Base-by-base conservation (phyloP, 2,329 filamentous ascomycete genomes). In the Pseudocercospora fijiensis region DNA sequence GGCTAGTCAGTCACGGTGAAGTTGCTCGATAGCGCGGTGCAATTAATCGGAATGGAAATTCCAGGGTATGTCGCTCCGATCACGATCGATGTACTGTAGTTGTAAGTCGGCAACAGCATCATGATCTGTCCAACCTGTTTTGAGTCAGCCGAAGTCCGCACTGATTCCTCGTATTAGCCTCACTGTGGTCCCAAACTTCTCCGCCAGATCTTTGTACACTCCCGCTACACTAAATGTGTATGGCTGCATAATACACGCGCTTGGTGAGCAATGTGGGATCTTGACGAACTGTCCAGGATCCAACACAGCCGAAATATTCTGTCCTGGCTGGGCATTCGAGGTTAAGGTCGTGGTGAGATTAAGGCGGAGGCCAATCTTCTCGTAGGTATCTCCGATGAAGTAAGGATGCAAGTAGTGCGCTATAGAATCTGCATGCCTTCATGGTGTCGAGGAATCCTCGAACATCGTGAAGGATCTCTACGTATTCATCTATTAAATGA, bases 221-320 rank as follows among this genome's bases (percentile, higher is more conserved):
- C 30, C 55, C 10, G 22, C 24, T 7, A 26, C 33, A 13, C 5
- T 18, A 18, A 49, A 49, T 8, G 20, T 33, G 43, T 59, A 51
- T 28, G 57, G 57, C 22, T 59, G 57, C 16, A 59, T 49, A 13
- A 59, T 47, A 24, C 57, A 59, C 26, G 51, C 33, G 22, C 37
- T 49, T 3, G 57, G 57, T 18, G 51, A 16, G 20, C 41, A 51
- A 5, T 47, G 43, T 16, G 57, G 57, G 16, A 59, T 27, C 20
- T 59, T 59, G 37, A 59, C 43, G n/a, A 51, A 59, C 16, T 59
- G 57, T 28, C 57, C 57, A 9, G 57, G 33, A 20, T 47, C 37
- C 22, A 22, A 9, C 5, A 18, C 43, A n/a, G 24, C 41, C 24
- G 20, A 41, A 18, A 41, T 41, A 6, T 41, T n/a, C 37, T 41